Base-by-base conservation (phyloP, 805 yeast genomes). In the Vanderwaltozyma verrucispora region DNA sequence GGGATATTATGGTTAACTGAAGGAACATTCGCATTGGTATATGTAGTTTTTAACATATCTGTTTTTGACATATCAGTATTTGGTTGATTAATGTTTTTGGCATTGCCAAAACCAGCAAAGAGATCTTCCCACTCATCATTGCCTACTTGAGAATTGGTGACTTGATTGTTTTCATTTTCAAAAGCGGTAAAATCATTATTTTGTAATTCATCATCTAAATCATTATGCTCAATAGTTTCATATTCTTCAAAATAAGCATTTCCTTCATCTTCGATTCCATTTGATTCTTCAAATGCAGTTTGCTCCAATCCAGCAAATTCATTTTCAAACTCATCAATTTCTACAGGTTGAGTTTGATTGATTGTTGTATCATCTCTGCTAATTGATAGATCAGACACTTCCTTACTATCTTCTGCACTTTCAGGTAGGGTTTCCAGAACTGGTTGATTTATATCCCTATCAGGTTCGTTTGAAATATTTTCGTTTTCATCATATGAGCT, bases 41-140 rank as follows among this genome's bases (percentile, higher is more conserved):
- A n/a, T n/a, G n/a, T n/a, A n/a, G n/a, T n/a, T n/a, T n/a, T n/a
- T n/a, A n/a, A n/a, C n/a, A n/a, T n/a, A n/a, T n/a, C n/a, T n/a
- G n/a, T n/a, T n/a, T n/a, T n/a, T n/a, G n/a, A n/a, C n/a, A n/a
- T n/a, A n/a, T n/a, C n/a, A n/a, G n/a, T n/a, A n/a, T n/a, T n/a
- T n/a, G n/a, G n/a, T n/a, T n/a, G n/a, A n/a, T n/a, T n/a, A n/a
- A n/a, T n/a, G n/a, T n/a, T 33, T 16, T 43, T 46, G 15, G 45
- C 32, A 45, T 80, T 80, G 14, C 89, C 88, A 55, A 84, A 82
- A 0, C 94, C 95, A 3, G 94, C 89, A 64, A 87, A 87, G 19
- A 87, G 71, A 62, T 85, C 88, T 52, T 87, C 95, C 96, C 96
- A 87, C 57, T 87, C 96, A 51, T 85, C 94, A 37, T 68, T 71